Conservation (phyloP, 257 asterid species). For the Solanum pimpinellifolium region DNA sequence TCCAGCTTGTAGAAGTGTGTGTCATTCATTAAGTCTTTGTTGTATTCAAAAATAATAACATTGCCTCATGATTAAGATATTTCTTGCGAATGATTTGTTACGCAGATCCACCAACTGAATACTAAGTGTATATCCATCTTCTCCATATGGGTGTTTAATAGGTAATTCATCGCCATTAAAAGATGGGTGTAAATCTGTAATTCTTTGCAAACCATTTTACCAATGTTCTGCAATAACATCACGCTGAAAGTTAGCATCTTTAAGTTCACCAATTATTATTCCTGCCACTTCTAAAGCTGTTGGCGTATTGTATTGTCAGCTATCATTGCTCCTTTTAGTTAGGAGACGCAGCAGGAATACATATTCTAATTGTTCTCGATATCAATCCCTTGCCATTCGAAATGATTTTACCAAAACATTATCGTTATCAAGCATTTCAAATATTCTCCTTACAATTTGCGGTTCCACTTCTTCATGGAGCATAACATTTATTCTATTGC, state of each 20-base stretch:
- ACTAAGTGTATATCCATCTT: background rate
- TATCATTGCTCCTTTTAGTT: background rate
- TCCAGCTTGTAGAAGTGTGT: background rate
- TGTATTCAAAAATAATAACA: background rate
- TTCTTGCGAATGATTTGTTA: no score
- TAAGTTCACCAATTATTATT: background rate
- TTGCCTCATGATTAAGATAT: no score
- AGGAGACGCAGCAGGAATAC: background rate
- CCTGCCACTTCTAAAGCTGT: no score
- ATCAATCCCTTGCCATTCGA: background rate
- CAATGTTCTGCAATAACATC: background rate
- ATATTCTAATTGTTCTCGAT: background rate
- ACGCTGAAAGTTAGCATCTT: background rate
- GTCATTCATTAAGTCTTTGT: background rate
- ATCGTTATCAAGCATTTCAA: background rate
- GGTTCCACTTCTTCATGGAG: background rate
- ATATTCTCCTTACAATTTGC: background rate
- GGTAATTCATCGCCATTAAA: no score
- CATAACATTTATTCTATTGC: background rate
- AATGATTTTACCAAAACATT: background rate
- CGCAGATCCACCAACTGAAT: background rate
- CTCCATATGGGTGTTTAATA: background rate
- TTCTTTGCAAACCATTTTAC: background rate
- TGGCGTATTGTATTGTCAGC: background rate
- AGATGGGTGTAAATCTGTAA: background rate